phyloP scores from a whole-genome alignment of 805 yeast species.

The Metschnikowia dekortorum region DNA sequence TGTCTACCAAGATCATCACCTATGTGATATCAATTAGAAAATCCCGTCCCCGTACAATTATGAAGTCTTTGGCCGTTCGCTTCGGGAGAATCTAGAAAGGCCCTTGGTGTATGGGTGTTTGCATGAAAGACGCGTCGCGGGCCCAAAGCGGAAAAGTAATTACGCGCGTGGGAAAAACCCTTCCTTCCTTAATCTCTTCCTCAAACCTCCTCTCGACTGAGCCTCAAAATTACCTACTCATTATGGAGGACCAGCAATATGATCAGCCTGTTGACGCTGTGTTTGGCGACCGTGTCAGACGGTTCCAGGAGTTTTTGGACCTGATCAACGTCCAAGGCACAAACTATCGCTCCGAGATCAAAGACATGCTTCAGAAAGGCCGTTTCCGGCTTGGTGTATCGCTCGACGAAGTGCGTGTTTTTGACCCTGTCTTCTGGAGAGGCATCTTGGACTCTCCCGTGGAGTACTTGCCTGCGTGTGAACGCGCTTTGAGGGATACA shows the following conservation, averaged over 20 bases:
- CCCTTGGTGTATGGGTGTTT: neutral
- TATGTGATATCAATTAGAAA: too few relatives aligned
- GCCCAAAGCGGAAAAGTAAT: conserved; percentile 13
- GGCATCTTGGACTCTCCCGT: conserved; percentile 76
- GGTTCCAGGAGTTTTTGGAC: conserved; percentile 83
- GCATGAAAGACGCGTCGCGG: conserved; percentile 2
- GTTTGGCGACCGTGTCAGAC: conserved; percentile 79
- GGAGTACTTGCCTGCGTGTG: conserved; percentile 84
- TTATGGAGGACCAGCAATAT: conserved; percentile 22
- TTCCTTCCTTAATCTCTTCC: neutral
- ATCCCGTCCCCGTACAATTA: too few relatives aligned
- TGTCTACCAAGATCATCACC: neutral
- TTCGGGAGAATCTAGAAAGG: neutral
- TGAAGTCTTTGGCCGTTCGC: neutral
- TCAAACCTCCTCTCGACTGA: neutral
- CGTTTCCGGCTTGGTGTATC: conserved; percentile 66
- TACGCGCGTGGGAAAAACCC: conserved; percentile 15
- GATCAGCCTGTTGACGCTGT: conserved; percentile 42
- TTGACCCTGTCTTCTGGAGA: conserved; percentile 70
- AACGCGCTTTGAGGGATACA: conserved; percentile 77
- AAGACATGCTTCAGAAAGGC: conserved; percentile 65
- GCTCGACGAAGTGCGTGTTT: conserved; percentile 83
- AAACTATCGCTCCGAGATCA: conserved; percentile 65
- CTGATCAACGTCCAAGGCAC: conserved; percentile 47
- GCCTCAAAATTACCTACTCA: neutral